phyloP scores from a whole-genome alignment of 2,329 filamentous ascomycete genomes.

The Hypoxylon sp. region DNA sequence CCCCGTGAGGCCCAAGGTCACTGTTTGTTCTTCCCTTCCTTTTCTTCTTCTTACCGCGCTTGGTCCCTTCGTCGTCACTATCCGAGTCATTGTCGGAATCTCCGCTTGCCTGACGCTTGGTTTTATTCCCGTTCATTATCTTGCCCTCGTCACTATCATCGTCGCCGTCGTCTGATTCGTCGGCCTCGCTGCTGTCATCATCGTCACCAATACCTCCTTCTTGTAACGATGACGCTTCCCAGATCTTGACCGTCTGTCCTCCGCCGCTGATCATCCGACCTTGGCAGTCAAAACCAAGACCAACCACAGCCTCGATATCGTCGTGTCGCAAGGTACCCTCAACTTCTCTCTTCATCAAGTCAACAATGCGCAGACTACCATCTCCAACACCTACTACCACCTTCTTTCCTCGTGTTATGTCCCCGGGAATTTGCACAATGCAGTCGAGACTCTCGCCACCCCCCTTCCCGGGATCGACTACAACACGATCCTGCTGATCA shows the following conservation, averaged over 20 bases:
- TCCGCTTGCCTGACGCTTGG: constrained; percentile 58
- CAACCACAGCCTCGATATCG: constrained; percentile 87
- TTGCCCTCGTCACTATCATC: constrained; percentile 65
- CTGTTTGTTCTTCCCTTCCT: constrained; percentile 59
- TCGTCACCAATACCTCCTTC: constrained; percentile 62
- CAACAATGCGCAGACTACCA: constrained; percentile 82
- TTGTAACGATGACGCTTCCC: constrained; percentile 78
- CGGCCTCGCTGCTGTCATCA: constrained; percentile 64
- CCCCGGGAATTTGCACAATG: constrained; percentile 79
- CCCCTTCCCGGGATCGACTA: constrained; percentile 74
- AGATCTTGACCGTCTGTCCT: constrained; percentile 88
- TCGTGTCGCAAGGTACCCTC: constrained; percentile 80
- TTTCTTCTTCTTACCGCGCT: constrained; percentile 62
- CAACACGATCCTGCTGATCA: constrained; percentile 91
- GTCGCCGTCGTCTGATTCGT: constrained; percentile 61
- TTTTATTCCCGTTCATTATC: constrained; percentile 59
- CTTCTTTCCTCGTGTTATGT: constrained; percentile 78
- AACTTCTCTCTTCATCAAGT: constrained; percentile 80
- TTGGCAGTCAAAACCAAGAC: constrained; percentile 85
- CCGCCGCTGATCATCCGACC: constrained; percentile 92
- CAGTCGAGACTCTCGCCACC: constrained; percentile 86
- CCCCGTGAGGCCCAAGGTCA: constrained; percentile 65
- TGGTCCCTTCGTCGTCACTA: constrained; percentile 62
- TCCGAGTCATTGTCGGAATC: constrained; percentile 63
- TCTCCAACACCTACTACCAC: constrained; percentile 87